Evolutionary conservation across 345 rosid genomes (phyloP).

Genomic region (Geranium rotundifolium): DNA sequence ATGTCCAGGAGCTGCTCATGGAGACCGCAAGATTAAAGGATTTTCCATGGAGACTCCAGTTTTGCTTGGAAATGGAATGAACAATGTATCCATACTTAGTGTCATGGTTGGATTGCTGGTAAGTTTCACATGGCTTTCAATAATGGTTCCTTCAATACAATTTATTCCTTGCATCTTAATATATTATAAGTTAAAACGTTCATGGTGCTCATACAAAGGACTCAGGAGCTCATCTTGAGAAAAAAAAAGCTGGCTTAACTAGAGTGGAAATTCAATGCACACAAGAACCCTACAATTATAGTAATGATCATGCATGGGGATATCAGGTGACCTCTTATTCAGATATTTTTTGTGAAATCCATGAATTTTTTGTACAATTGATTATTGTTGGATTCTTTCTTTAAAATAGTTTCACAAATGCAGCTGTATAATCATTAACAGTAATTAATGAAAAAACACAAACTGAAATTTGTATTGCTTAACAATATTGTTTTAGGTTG

Average conservation of each 20-base stretch:
- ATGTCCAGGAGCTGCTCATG: conserved; percentile 53
- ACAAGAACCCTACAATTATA: conserved; percentile 22
- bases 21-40: conserved; percentile 41
- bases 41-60: conserved; percentile 38
- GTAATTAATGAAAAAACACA: too few relatives aligned
- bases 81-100: conserved; percentile 64
- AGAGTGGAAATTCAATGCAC: conserved; percentile 32
- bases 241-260: conserved; percentile 35
- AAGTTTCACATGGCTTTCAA: neutral
- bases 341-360: too few relatives aligned
- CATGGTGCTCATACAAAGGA: conserved; percentile 29
- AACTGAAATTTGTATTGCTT: too few relatives aligned
- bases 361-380: neutral
- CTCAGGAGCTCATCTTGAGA: conserved; percentile 72
- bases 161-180: neutral
- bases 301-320: conserved; percentile 48
- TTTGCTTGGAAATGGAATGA: conserved; percentile 31
- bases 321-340: conserved; percentile 40
- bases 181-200: neutral
- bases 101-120: conserved; percentile 92
- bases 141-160: neutral
- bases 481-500: conserved; percentile 30
- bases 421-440: too few relatives aligned
- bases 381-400: too few relatives aligned
- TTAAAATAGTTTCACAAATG: too few relatives aligned